These are phyloP conservation scores for Mycogone perniciosa DNA, from an alignment of 2,329 filamentous ascomycete species.

Conservation along the genomic window DNA sequence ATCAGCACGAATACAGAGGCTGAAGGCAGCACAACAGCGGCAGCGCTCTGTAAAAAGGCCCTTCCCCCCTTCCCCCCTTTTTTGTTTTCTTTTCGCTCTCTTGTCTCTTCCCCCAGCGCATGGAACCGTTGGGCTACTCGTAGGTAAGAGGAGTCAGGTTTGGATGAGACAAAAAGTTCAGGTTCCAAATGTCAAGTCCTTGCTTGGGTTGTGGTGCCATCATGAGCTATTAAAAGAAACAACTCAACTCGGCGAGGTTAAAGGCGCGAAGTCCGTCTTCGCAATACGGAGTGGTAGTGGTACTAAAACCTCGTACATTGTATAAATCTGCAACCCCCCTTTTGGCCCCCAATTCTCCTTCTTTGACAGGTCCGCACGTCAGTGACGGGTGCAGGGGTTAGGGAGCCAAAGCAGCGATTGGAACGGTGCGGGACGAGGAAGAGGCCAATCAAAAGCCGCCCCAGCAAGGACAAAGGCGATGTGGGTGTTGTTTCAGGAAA, in stretches of 20 bases:
- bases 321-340: conserved; percentile 9
- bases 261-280: conserved; percentile 3
- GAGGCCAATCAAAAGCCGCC: conserved; percentile 2
- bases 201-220: too few species aligned
- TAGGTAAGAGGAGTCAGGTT: too few species aligned
- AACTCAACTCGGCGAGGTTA: background rate
- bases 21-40: too few species aligned
- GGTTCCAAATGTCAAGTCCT: too few species aligned
- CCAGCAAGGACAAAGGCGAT: background rate
- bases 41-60: too few species aligned
- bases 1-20: too few species aligned
- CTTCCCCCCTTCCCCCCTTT: too few species aligned
- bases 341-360: conserved; percentile 5
- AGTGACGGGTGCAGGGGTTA: conserved; percentile 5
- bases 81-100: too few species aligned
- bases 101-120: too few species aligned
- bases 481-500: conserved; percentile 12
- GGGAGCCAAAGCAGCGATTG: background rate
- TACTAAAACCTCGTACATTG: conserved; percentile 1
- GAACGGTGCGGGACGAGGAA: background rate
- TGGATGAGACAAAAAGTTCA: too few species aligned
- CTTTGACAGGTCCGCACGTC: conserved; percentile 10
- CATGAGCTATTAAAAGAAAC: too few species aligned
- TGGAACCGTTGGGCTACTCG: too few species aligned
- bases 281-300: conserved; percentile 1